phyloP scores from a whole-genome alignment of 306 rosid genomes.

The Quercus ilex region DNA sequence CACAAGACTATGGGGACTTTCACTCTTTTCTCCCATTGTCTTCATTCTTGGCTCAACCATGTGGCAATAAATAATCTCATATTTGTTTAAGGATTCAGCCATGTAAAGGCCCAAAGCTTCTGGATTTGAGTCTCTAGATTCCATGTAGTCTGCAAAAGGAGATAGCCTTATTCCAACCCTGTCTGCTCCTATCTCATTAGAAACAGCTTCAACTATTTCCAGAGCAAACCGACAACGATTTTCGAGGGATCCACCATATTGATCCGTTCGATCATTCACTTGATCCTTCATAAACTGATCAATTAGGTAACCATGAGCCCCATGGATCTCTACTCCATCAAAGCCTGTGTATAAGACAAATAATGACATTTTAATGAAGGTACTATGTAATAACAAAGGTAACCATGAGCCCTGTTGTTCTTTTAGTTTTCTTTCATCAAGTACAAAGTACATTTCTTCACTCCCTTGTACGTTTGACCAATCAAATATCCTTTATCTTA shows the following conservation, averaged over 20 bases:
- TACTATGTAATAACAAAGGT: too few species aligned
- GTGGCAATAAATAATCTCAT: constrained; percentile 51
- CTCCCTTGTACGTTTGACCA: neutral
- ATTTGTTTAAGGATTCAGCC: constrained; percentile 45
- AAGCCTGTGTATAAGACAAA: constrained; percentile 38
- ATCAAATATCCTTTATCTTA: neutral
- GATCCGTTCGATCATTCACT: constrained; percentile 53
- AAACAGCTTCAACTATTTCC: constrained; percentile 52
- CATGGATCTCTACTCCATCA: constrained; percentile 79
- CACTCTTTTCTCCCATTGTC: constrained; percentile 5
- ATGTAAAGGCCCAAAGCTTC: constrained; percentile 40
- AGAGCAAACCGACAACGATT: constrained; percentile 55
- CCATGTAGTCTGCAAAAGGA: constrained; percentile 47
- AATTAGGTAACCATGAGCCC: constrained; percentile 59
- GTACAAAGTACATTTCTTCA: neutral
- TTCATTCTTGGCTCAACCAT: constrained; percentile 67
- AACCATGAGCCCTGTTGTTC: too few species aligned
- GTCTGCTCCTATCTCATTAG: constrained; percentile 51
- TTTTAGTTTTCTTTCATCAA: neutral
- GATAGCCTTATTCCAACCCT: constrained; percentile 64
- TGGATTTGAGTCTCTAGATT: constrained; percentile 54
- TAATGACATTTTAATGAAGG: too few species aligned
- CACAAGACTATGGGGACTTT: constrained; percentile 26
- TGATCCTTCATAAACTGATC: constrained; percentile 67
- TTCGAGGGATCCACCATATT: constrained; percentile 70